Base-by-base conservation (phyloP, 805 yeast genomes). In the Helenozyma baotianmanensis region DNA sequence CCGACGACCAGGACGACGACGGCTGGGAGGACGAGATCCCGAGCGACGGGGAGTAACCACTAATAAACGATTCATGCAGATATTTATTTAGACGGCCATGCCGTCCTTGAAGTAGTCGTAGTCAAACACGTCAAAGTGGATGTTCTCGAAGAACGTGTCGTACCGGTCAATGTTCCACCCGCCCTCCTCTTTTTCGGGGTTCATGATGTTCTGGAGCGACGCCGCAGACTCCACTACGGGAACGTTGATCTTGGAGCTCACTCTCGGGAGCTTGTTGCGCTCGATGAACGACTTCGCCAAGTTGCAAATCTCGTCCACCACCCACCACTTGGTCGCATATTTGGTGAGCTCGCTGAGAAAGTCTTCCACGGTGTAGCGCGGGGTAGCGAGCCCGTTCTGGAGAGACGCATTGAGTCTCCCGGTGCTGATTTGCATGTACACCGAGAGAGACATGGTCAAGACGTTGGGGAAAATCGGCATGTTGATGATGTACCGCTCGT, bases 11-110 rank as follows among this genome's bases (percentile, higher is more conserved):
- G 8, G 63, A 45, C 38, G 68, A 56, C 38, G 67, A 60, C 46
- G 70, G 69, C 33, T 74, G 80, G 80, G 80, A 75, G 41, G 65
- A 63, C 27, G 76, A 73, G 44, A 69, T 76, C 29, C 59, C 52
- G 12, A 54, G 60, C 38, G 73, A 66, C 40, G 53, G 58, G 6
- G 53, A 51, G 17, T 36, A 41, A n/a, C n/a, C n/a, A n/a, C n/a
- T n/a, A n/a, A n/a, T n/a, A n/a, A n/a, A n/a, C n/a, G n/a, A n/a
- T n/a, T n/a, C n/a, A n/a, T n/a, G n/a, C n/a, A n/a, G n/a, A n/a
- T n/a, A n/a, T n/a, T n/a, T n/a, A n/a, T n/a, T n/a, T n/a, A n/a
- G n/a, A n/a, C n/a, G n/a, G n/a, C n/a, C n/a, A n/a, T n/a, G n/a
- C n/a, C n/a, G n/a, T n/a, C n/a, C n/a, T n/a, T 44, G 39, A 54